Conservation (phyloP, 2,329 filamentous ascomycete genomes). For the Chaetomiaceae sp. region DNA sequence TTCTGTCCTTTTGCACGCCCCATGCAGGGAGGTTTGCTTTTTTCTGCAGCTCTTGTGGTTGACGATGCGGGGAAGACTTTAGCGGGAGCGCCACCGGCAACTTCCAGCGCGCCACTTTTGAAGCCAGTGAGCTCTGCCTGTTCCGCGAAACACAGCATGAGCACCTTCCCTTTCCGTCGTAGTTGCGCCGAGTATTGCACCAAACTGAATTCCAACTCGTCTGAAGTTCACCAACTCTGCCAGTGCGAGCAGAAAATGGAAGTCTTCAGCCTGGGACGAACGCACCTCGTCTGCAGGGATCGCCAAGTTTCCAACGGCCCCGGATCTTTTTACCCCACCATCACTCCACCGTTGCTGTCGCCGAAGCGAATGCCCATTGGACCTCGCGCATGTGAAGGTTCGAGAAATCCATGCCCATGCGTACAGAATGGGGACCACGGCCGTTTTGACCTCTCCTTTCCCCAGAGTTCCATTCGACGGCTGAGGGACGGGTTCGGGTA, state of each 20-base stretch:
- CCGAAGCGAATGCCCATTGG: conserved; percentile 10
- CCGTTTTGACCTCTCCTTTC: background rate
- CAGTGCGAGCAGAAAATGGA: too few relatives aligned
- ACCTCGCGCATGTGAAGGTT: background rate
- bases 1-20: background rate
- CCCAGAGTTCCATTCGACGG: background rate
- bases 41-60: background rate
- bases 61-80: background rate
- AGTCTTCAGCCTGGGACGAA: too few relatives aligned
- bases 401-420: background rate
- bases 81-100: background rate
- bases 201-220: background rate
- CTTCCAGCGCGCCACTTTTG: too few relatives aligned
- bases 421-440: background rate
- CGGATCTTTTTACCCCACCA: background rate
- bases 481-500: background rate
- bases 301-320: background rate
- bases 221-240: too few relatives aligned
- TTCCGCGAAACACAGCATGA: background rate
- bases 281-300: too few relatives aligned
- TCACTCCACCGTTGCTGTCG: background rate
- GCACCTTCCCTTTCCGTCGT: conserved; percentile 16
- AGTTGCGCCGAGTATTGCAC: background rate
- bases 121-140: too few relatives aligned
- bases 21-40: background rate